Evolutionary conservation across 768 basidiomycete genomes (phyloP).

Genomic region (Phlegmacium glaucopus): DNA sequence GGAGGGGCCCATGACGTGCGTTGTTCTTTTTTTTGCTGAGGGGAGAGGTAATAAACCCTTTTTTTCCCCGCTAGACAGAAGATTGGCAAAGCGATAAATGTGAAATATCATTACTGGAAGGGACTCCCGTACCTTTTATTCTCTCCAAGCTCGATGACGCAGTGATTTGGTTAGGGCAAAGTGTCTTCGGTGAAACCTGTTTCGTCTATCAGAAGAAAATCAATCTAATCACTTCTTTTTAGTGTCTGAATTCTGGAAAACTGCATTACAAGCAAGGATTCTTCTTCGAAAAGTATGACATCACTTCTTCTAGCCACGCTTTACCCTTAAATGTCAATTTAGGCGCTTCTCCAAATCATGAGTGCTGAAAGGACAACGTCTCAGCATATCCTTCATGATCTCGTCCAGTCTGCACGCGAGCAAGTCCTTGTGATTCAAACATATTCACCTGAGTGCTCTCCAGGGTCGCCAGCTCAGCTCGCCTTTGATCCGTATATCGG

Average conservation of each 20-base stretch:
- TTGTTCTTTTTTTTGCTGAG: conserved; percentile 12
- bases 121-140: conserved; percentile 50
- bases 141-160: conserved; percentile 58
- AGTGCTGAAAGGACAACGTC: conserved; percentile 36
- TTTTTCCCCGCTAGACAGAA: conserved; percentile 56
- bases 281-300: conserved; percentile 52
- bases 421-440: conserved; percentile 38
- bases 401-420: conserved; percentile 38
- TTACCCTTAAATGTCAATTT: conserved; percentile 1
- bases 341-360: conserved; percentile 53
- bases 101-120: conserved; percentile 72
- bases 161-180: conserved; percentile 51
- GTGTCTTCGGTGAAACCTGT: conserved; percentile 37
- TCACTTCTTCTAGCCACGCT: background rate
- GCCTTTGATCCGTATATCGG: conserved; percentile 68
- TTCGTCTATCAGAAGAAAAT: background rate
- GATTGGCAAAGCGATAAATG: conserved; percentile 91
- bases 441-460: conserved; percentile 30
- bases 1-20: conserved; percentile 76
- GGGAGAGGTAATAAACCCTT: conserved; percentile 1
- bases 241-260: conserved; percentile 49
- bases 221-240: background rate
- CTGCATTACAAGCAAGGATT: conserved; percentile 50
- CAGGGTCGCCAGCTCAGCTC: conserved; percentile 44
- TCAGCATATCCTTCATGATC: conserved; percentile 29